Evolutionary conservation across 371 early-diverging fungal genomes (phyloP).

Genomic region (Rhizopus sp.): DNA sequence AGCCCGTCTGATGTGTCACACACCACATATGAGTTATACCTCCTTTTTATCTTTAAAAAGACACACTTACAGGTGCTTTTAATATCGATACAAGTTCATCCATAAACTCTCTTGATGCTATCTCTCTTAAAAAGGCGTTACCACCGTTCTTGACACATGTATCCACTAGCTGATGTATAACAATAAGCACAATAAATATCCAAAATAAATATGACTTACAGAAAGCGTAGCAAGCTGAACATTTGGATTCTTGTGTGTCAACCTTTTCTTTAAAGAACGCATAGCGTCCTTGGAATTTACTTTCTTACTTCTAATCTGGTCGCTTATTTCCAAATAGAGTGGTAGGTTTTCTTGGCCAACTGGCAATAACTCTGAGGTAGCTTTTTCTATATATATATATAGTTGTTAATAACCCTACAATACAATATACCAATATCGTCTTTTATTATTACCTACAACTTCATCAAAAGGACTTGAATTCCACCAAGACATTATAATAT

Average conservation of each 20-base stretch:
- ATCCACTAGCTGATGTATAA: conserved; percentile 70
- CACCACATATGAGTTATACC: background rate
- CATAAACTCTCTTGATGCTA: conserved; percentile 88
- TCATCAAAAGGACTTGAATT: conserved; percentile 52
- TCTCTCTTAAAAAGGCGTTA: conserved; percentile 77
- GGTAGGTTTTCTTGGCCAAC: conserved; percentile 83
- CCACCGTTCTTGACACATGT: conserved; percentile 95
- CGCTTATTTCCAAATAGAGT: conserved; percentile 84
- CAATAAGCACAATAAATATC: too few relatives aligned
- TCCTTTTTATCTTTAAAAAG: background rate
- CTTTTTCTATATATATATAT: conserved; percentile 63
- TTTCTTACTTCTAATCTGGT: conserved; percentile 88
- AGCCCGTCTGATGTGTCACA: conserved; percentile 19
- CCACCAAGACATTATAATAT: conserved; percentile 31
- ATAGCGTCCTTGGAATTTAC: conserved; percentile 78
- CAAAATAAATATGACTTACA: conserved; percentile 45
- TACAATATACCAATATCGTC: background rate
- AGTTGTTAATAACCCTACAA: background rate
- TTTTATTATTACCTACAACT: conserved; percentile 44
- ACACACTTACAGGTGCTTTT: conserved; percentile 55
- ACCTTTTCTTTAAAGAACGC: conserved; percentile 72
- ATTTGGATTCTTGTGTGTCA: conserved; percentile 88
- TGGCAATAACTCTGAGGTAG: conserved; percentile 90
- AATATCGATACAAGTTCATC: conserved; percentile 74
- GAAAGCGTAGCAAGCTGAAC: conserved; percentile 87